phyloP scores from a whole-genome alignment of 495 filamentous ascomycete genomes.

The Zalerion maritima region DNA sequence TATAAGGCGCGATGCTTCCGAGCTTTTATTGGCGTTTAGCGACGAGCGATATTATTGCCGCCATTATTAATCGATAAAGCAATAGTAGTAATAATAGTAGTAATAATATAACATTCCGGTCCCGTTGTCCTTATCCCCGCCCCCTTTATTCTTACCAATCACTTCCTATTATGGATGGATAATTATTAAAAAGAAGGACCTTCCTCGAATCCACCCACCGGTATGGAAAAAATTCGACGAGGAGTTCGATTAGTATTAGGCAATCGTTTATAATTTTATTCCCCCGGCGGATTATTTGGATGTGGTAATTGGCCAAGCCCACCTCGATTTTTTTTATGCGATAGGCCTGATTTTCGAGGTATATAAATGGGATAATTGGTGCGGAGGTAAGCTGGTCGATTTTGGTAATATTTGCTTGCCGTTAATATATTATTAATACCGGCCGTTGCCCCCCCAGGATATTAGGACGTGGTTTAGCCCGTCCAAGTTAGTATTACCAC shows the following conservation, averaged over 20 bases:
- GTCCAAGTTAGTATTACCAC: too few species aligned
- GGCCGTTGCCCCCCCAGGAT: too few species aligned
- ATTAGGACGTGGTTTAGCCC: too few species aligned
- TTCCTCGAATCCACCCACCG: slow-evolving; percentile 2
- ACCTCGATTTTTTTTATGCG: slow-evolving; percentile 3
- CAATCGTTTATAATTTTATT: not conserved
- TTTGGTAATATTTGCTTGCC: not conserved
- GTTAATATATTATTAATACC: too few species aligned
- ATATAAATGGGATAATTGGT: slow-evolving; percentile 1
- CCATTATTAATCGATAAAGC: slow-evolving; percentile 1
- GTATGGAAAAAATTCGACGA: not conserved
- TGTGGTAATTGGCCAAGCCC: slow-evolving; percentile 1
- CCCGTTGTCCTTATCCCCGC: too few species aligned
- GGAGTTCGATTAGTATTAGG: slow-evolving; percentile 1
- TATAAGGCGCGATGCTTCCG: not conserved
- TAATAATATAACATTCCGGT: too few species aligned
- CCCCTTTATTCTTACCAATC: not conserved
- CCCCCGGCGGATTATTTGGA: slow-evolving; percentile 1
- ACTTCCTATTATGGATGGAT: slow-evolving; percentile 2
- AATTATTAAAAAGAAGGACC: slow-evolving; percentile 1
- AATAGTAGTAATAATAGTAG: too few species aligned
- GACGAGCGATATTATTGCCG: not conserved
- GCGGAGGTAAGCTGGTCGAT: slow-evolving; percentile 1
- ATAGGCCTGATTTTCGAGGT: slow-evolving; percentile 1
- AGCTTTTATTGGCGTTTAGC: not conserved